phyloP scores from a whole-genome alignment of 2,329 filamentous ascomycete genomes.

The Calonectria leucothoes region DNA sequence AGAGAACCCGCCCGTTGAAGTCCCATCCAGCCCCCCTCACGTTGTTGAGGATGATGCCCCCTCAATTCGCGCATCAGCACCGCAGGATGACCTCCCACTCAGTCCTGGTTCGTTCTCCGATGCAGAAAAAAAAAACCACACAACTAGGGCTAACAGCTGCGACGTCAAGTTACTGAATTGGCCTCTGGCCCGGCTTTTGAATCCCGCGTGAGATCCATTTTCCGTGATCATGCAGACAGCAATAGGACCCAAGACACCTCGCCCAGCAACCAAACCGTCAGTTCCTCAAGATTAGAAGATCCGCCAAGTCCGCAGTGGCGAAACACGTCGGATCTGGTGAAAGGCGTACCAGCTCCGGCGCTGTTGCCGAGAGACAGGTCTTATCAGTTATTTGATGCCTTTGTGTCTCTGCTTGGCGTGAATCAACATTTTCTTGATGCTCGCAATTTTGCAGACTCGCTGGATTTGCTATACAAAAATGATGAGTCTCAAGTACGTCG shows the following conservation, averaged over 20 bases:
- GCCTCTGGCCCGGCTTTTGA: constrained; percentile 38
- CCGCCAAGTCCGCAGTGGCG: constrained; percentile 19
- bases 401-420: constrained; percentile 39
- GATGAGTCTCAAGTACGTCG: constrained; percentile 23
- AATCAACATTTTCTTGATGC: constrained; percentile 46
- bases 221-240: constrained; percentile 31
- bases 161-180: constrained; percentile 16
- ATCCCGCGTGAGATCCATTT: constrained; percentile 33
- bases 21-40: not conserved
- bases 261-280: constrained; percentile 44
- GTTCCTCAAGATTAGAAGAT: constrained; percentile 42
- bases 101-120: constrained; percentile 15
- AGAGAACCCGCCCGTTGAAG: not conserved
- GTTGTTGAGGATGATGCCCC: not conserved
- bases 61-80: not conserved
- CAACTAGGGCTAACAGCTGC: not conserved
- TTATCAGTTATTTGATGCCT: constrained; percentile 34
- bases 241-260: constrained; percentile 8
- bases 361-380: constrained; percentile 34
- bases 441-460: constrained; percentile 38
- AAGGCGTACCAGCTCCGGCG: constrained; percentile 24
- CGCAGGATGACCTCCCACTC: not conserved
- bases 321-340: constrained; percentile 35
- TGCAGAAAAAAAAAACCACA: too few relatives aligned
- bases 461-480: constrained; percentile 40